Percentiles rank a stretch among this genome's conserved stretches.
Conservation (phyloP, 1,284 basidiomycete species). For the Caloboletus inedulis region DNA sequence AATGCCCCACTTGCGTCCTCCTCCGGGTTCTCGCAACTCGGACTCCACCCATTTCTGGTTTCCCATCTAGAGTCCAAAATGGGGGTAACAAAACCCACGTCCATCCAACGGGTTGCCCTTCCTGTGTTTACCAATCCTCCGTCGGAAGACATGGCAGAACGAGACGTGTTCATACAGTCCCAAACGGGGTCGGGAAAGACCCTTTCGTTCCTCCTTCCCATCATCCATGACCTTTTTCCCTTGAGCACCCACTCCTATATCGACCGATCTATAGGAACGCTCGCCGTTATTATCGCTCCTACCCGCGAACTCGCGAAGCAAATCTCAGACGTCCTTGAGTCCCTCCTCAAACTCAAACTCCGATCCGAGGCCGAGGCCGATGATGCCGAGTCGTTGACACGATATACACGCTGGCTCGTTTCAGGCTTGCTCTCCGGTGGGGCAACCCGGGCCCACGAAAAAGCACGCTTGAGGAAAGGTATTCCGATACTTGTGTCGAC, state of each 20-base stretch:
- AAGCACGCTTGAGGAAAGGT: constrained; percentile 62
- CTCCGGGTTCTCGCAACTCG: constrained; percentile 71
- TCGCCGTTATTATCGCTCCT: constrained; percentile 93
- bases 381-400: constrained; percentile 45
- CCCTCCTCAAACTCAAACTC: constrained; percentile 76
- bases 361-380: constrained; percentile 55
- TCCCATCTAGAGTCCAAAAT: constrained; percentile 82
- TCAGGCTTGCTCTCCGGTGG: constrained; percentile 86
- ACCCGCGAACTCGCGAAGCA: constrained; percentile 95
- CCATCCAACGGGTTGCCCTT: constrained; percentile 84
- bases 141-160: constrained; percentile 40
- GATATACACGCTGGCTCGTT: constrained; percentile 89
- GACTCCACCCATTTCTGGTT: constrained; percentile 80
- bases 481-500: constrained; percentile 90
- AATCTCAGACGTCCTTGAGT: constrained; percentile 91
- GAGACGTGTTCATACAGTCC: constrained; percentile 94
- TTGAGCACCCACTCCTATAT: constrained; percentile 86
- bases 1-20: constrained; percentile 80
- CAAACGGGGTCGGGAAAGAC: constrained; percentile 99
- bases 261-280: constrained; percentile 85
- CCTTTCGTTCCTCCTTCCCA: constrained; percentile 90
- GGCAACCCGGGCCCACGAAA: constrained; percentile 73
- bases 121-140: constrained; percentile 62
- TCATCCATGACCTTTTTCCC: constrained; percentile 91
- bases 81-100: constrained; percentile 83